phyloP scores from a whole-genome alignment of 306 rosid species.

The Trichosanthes cucumerina region DNA sequence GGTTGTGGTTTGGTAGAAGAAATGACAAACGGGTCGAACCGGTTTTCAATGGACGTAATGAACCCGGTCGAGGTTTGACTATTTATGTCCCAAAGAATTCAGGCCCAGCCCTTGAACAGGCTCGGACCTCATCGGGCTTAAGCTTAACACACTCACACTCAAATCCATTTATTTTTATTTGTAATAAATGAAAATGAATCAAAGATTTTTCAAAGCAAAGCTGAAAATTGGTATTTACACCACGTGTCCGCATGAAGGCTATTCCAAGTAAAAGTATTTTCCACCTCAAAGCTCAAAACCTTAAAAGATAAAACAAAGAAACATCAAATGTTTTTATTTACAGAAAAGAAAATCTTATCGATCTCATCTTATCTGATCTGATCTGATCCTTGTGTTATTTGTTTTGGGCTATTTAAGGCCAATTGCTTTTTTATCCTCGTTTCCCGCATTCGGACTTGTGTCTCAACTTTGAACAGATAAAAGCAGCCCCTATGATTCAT shows the following conservation, averaged over 20 bases:
- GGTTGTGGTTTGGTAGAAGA: not conserved
- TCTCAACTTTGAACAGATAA: not conserved
- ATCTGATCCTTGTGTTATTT: not conserved
- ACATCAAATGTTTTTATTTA: not conserved
- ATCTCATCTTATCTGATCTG: not conserved
- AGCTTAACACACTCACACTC: no score
- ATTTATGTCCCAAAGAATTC: not conserved
- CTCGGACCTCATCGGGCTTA: slow-evolving; percentile 6
- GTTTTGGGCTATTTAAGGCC: not conserved
- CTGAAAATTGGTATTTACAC: not conserved
- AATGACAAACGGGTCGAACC: not conserved
- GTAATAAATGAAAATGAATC: not conserved
- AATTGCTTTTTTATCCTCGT: not conserved
- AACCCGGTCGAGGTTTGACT: not conserved
- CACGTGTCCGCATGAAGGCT: not conserved
- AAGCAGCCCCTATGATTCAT: not conserved
- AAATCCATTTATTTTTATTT: not conserved
- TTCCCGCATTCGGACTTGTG: not conserved
- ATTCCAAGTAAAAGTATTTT: not conserved
- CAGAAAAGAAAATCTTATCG: not conserved
- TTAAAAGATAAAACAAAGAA: not conserved
- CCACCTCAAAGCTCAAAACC: not conserved
- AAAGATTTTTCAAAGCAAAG: not conserved
- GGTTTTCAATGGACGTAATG: no score
- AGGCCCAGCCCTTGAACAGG: not conserved